phyloP scores from a whole-genome alignment of 116 monocot genomes.

The Dioscorea cayenensis region DNA sequence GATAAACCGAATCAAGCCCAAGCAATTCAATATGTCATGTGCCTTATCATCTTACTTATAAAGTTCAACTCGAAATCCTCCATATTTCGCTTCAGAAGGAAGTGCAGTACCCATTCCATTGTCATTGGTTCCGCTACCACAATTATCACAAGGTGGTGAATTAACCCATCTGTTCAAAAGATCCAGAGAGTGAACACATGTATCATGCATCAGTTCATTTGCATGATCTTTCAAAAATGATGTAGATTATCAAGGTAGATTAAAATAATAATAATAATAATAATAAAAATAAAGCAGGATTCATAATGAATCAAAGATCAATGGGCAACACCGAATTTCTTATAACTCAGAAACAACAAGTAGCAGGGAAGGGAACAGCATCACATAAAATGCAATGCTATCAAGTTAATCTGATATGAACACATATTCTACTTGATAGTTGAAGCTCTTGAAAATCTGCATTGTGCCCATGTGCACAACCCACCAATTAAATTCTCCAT shows the following conservation, averaged over 20 bases:
- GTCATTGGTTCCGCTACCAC: conserved; percentile 59
- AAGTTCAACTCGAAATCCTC: conserved; percentile 66
- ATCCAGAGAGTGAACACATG: not conserved
- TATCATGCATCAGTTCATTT: not conserved
- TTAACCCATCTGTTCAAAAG: conserved; percentile 80
- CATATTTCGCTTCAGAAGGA: conserved; percentile 59
- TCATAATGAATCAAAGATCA: not conserved
- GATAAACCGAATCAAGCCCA: not conserved
- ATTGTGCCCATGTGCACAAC: no score
- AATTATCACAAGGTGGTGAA: conserved; percentile 76
- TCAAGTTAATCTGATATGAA: no score
- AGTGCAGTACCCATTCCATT: conserved; percentile 75
- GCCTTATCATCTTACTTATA: conserved; percentile 50
- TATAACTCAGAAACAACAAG: no score
- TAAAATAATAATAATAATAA: not conserved
- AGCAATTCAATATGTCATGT: no score
- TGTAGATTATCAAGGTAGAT: no score
- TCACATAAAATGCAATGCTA: no score
- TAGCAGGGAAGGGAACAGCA: no score
- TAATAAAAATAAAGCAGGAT: not conserved
- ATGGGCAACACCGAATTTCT: no score
- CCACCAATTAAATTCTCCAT: no score
- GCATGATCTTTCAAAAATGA: not conserved
- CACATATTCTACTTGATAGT: no score
- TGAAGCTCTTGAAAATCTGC: no score